Evolutionary conservation across 306 rosid species (phyloP).

Genomic region (Prinsepia uniflora): DNA sequence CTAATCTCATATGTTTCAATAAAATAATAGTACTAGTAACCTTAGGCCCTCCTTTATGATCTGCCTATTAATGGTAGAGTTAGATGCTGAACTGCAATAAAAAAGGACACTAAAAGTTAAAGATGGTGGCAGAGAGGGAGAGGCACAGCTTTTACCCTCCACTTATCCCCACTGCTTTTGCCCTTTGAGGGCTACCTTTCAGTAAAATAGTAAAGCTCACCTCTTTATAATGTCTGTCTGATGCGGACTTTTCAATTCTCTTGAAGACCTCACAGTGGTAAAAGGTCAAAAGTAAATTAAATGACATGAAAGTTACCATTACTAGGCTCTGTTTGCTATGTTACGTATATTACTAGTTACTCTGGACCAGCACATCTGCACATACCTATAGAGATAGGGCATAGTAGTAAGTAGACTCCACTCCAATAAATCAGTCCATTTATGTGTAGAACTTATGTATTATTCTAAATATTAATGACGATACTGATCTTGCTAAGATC

Average conservation of each 20-base stretch:
- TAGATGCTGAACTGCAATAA: not conserved
- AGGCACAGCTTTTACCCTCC: conserved; percentile 35
- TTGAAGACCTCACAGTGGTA: conserved; percentile 1
- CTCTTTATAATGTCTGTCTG: conserved; percentile 12
- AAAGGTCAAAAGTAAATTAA: conserved; percentile 25
- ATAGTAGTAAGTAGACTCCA: conserved; percentile 33
- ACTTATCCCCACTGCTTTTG: conserved; percentile 22
- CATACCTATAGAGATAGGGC: conserved; percentile 34
- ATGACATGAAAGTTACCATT: conserved; percentile 4
- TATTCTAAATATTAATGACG: conserved; percentile 49
- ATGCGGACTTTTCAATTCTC: not conserved
- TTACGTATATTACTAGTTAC: conserved; percentile 28
- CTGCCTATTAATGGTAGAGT: not conserved
- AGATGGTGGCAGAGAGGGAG: conserved; percentile 4
- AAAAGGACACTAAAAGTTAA: not conserved
- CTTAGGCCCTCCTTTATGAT: too few species aligned
- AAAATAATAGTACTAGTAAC: too few species aligned
- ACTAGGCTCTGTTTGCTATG: conserved; percentile 20
- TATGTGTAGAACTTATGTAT: conserved; percentile 54
- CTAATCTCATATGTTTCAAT: too few species aligned
- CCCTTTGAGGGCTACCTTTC: conserved; percentile 19
- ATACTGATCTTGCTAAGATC: conserved; percentile 41
- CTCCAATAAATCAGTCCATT: conserved; percentile 48
- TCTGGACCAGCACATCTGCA: conserved; percentile 50
- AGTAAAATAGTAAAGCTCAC: not conserved